These are phyloP conservation scores for Coniferiporia sulphurascens DNA, from an alignment of 1,284 basidiomycete genomes.

Conservation along the genomic window DNA sequence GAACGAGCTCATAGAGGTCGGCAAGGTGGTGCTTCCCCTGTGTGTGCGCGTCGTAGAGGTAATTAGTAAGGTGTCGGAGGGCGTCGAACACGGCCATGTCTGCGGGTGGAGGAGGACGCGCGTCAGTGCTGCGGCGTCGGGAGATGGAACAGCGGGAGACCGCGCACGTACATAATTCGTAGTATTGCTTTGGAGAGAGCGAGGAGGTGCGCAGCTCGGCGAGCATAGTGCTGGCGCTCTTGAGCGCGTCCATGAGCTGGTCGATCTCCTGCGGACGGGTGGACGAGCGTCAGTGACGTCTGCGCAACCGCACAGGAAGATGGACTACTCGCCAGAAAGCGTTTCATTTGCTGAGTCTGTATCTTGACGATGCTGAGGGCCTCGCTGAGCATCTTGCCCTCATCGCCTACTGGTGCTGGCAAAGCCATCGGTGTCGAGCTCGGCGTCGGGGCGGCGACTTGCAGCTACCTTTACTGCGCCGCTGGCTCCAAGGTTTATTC, in stretches of 20 bases:
- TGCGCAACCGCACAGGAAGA: no score
- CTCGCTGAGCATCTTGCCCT: constrained; percentile 79
- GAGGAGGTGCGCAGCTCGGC: no score
- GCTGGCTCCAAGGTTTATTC: no score
- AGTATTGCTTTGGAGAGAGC: no score
- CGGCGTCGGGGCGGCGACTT: no score
- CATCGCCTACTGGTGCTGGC: constrained; percentile 43
- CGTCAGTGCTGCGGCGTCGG: no score
- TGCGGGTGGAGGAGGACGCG: constrained; percentile 33
- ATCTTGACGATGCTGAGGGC: constrained; percentile 85
- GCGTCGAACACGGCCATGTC: constrained; percentile 98
- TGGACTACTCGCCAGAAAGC: constrained; percentile 68
- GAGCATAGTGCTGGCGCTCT: no score
- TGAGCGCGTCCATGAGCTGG: constrained; percentile 94
- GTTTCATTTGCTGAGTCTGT: constrained; percentile 90
- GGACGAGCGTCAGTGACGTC: not conserved
- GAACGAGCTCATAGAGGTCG: constrained; percentile 94
- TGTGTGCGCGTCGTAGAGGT: constrained; percentile 88
- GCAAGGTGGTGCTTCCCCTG: constrained; percentile 89
- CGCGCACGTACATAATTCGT: no score
- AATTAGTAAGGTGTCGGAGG: constrained; percentile 41
- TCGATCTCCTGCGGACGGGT: constrained; percentile 66
- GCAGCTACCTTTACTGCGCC: no score
- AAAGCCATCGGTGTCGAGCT: constrained; percentile 13
- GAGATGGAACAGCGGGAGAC: no score